phyloP scores from a whole-genome alignment of 2,329 filamentous ascomycete species.

The Capronia epimyces region DNA sequence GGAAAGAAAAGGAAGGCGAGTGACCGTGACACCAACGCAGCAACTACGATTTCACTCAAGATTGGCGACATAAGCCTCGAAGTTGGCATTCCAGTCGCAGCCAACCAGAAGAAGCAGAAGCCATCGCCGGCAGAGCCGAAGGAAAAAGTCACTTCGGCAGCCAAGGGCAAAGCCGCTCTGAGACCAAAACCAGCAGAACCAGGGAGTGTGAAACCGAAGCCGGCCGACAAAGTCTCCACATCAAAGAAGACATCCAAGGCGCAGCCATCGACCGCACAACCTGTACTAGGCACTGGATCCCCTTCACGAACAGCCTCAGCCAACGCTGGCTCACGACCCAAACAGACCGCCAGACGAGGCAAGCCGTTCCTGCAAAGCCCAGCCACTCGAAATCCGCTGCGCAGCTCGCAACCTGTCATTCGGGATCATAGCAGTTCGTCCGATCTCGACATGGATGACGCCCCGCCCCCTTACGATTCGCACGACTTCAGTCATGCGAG shows the following conservation, averaged over 20 bases:
- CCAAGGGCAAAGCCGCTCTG: background rate
- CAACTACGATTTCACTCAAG: constrained; percentile 12
- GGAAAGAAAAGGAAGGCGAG: constrained; percentile 13
- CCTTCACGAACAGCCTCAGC: background rate
- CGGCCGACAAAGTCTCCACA: background rate
- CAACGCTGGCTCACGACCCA: background rate
- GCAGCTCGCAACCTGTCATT: background rate
- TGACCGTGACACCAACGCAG: background rate
- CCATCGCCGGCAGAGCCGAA: background rate
- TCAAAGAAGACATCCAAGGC: background rate
- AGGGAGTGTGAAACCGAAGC: background rate
- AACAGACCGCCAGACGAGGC: constrained; percentile 12
- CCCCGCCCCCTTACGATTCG: constrained; percentile 10
- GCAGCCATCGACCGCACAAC: constrained; percentile 2
- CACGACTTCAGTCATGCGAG: constrained; percentile 4
- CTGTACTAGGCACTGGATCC: constrained; percentile 1
- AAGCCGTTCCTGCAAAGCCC: constrained; percentile 1
- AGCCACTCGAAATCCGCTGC: background rate
- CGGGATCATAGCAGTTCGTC: constrained; percentile 6
- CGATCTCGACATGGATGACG: constrained; percentile 17
- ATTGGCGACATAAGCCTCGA: constrained; percentile 10
- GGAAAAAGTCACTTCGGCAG: background rate
- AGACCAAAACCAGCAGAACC: background rate
- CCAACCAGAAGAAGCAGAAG: constrained; percentile 1
- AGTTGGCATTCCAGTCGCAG: constrained; percentile 2